phyloP scores from a whole-genome alignment of 2,329 filamentous ascomycete species.

The Pyrenophora seminiperda region DNA sequence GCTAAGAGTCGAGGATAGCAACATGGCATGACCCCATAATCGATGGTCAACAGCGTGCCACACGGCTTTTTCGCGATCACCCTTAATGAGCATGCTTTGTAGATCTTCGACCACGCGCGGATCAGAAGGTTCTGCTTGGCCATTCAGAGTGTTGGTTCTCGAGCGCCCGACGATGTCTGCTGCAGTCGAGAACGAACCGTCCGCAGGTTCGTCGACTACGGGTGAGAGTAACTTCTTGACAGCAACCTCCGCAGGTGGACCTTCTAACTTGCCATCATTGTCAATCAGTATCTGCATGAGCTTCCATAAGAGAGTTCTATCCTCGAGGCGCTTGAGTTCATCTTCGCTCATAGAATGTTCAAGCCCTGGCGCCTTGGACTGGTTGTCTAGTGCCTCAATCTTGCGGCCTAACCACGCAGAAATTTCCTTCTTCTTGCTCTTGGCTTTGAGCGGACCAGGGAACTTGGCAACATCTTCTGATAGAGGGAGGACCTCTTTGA shows the following conservation, averaged over 20 bases:
- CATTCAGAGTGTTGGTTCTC: slow-evolving; percentile 35
- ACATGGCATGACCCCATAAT: slow-evolving; percentile 94
- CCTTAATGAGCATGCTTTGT: slow-evolving; percentile 73
- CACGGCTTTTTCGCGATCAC: slow-evolving; percentile 87
- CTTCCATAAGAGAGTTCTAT: slow-evolving; percentile 86
- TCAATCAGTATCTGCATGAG: slow-evolving; percentile 81
- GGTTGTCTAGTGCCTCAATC: slow-evolving; percentile 73
- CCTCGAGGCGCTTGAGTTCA: slow-evolving; percentile 73
- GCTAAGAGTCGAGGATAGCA: slow-evolving; percentile 82
- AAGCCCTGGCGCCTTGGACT: slow-evolving; percentile 53
- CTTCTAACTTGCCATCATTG: slow-evolving; percentile 81
- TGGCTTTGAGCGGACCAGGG: slow-evolving; percentile 85
- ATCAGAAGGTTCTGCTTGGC: slow-evolving; percentile 69
- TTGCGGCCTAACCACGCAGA: slow-evolving; percentile 77
- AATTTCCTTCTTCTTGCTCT: slow-evolving; percentile 95
- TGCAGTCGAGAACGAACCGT: slow-evolving; percentile 37
- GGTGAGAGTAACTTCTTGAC: slow-evolving; percentile 77
- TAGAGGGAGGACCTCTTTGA: slow-evolving; percentile 74
- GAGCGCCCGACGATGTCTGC: slow-evolving; percentile 46
- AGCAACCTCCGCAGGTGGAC: slow-evolving; percentile 71
- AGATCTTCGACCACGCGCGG: slow-evolving; percentile 71
- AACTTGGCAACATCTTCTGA: slow-evolving; percentile 78
- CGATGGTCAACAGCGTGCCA: slow-evolving; percentile 93
- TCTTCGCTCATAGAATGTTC: slow-evolving; percentile 58
- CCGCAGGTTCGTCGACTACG: slow-evolving; percentile 39